Base-by-base conservation (phyloP, 495 filamentous ascomycete species). In the Rhypophila decipiens region DNA sequence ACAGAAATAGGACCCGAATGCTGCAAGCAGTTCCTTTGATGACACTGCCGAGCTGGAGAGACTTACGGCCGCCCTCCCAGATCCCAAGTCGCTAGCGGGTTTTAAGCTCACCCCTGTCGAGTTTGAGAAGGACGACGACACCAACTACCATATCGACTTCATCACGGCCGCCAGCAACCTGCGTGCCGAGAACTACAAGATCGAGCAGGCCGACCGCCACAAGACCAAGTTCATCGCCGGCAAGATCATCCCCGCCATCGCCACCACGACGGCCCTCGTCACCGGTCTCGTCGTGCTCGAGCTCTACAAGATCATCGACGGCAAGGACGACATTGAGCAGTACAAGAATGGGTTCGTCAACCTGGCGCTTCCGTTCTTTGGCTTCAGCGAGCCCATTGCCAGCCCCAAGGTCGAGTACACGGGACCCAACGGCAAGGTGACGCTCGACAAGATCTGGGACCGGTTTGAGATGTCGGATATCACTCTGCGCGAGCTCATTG, bases 321-420 rank as follows among this genome's bases (percentile, higher is more conserved):
- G 90, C 56, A 95, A 99, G 73, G 77, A 72, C 13, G 87, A 97
- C 53, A 85, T 96, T 55, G 91, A 96, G 66, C 87, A 96, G 57
- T 99, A 91, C 78, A 97, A 97, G 78, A 99, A 99, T 67, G 94
- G 94, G 20, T 99, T 99, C 63, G 71, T 97, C 64, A 99, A 99
- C 72, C 74, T 99, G 47, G 94, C 94, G 5, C 77, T 99, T 39
- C 93, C 93, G 7, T 96, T 97, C 77, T 90, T 97, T 51, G 91
- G 90, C 17, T 99, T 97, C 78, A 94, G 88, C 65, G 93, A 99
- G 68, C 93, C 93, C 10, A 88, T 99, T 55, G 78, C 80, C 17
- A 94, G 87, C 53, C 88, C 88, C 17, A 96, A 97, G 73, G 88
- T 88, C 54, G 87, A 79, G 59, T 99, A 97, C 67, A 60, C 72